Base-by-base conservation (phyloP, 805 yeast species). In the Schwanniomyces polymorphus region DNA sequence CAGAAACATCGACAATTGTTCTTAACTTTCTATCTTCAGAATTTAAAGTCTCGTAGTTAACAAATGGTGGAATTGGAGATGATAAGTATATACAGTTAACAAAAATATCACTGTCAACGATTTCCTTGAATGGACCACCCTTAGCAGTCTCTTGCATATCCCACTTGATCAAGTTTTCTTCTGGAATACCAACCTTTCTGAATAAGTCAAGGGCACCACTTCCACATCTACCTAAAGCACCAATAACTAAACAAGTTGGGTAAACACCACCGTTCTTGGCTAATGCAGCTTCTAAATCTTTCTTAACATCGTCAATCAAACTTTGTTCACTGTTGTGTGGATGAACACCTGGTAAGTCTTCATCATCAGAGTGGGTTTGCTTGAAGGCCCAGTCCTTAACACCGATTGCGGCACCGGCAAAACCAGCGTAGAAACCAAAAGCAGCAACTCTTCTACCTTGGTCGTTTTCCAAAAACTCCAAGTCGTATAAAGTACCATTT, bases 351-450 rank as follows among this genome's bases (percentile, higher is more conserved):
- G 88, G 88, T 57, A 94, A 76, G 54, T 89, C 83, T 65, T 84
- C 81, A 46, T 73, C 61, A 60, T 84, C 89, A 7, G 78, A 49
- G 65, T 88, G 85, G 33, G 83, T 70, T 68, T 88, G 92, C 70
- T 92, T 92, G 74, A 87, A 86, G 43, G 96, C 87, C 97, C 98
- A 94, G 69, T 91, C 96, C 67, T 82, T 82, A 43, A 92, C 77
- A 60, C 99, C 99, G 46, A 94, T 72, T 28, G 99, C 99, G 29
- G 99, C 99, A 61, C 99, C 99, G 6, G 98, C 99, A 67, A 94
- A 94, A n/a, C 99, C 99, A 39, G 99, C 99, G 68, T 92, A 92
- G 77, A 82, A 94, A n/a, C 99, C 99, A 65, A 94, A 94, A 7
- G 99, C 99, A 39, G 99, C 99, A 26, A 94, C 99, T 73, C 99